Evolutionary conservation across 768 basidiomycete genomes (phyloP), one percentile per base, ranked within the genome.

Genomic region (Hysterangium stoloniferum): DNA sequence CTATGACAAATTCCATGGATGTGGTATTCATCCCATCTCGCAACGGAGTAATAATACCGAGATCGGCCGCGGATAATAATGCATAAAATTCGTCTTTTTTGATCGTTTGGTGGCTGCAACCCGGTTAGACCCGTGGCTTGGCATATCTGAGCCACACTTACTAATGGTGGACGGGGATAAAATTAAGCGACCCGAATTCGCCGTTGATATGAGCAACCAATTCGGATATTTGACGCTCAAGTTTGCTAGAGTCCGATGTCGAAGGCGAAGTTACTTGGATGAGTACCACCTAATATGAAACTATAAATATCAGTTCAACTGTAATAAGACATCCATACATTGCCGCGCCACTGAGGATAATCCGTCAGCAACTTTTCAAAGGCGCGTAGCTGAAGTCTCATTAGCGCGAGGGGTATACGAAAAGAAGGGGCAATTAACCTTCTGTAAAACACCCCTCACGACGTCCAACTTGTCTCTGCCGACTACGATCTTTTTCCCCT

Each of bases 1-100:
- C 92, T 54, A 98, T 86, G 25, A 95, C 86, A 65, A 94, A 97
- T 67, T 98, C 95, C 92, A 96, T 95, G 45, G 84, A 86, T 0
- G 94, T 96, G 12, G 95, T 97, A 74, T 99, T 99, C 96, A 98
- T 98, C 5, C 95, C 96, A 62, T 99, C 95, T 29, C 95, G 80
- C 6, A 97, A 75, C 1, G 93, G 91, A 0, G 95, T 97, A 65
- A 97, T 95, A 35, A 98, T 84, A 13, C 86, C 95, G 11, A 98
- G 76, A 63, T 97, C 94, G 5, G 95, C 94, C 3, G 90, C 94
- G 49, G 82, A 84, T 32, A 99, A 72, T 11, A 99, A 76, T 0
- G 92, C 95, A 66, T 97, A 97, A 66, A 96, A 99, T 64, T 99
- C 95, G 67, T 98, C 92, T 66, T 92, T 90, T 66, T 95, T 95